Conservation (phyloP, 2,329 filamentous ascomycete genomes). For the Purpureocillium lavendulum region DNA sequence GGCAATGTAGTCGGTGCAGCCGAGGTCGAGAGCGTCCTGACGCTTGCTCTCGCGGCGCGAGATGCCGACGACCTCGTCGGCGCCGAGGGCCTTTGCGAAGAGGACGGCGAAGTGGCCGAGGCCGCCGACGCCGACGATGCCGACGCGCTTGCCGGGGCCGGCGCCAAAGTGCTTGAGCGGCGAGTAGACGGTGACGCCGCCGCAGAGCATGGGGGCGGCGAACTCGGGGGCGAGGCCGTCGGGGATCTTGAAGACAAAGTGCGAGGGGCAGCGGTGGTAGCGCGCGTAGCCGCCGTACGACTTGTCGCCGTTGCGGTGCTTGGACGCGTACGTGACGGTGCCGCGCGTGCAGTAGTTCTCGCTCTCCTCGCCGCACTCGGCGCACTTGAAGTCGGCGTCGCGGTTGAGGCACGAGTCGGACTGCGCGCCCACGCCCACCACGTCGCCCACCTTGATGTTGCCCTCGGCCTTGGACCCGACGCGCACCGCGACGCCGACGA, state of each 20-base stretch:
- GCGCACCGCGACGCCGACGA: conserved; percentile 49
- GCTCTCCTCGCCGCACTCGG: conserved; percentile 29
- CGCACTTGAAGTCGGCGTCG: conserved; percentile 22
- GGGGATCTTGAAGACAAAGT: conserved; percentile 44
- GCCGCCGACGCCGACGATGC: conserved; percentile 59
- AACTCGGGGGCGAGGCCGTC: conserved; percentile 28
- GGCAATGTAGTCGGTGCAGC: conserved; percentile 41
- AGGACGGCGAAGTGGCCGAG: conserved; percentile 62
- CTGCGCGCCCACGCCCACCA: conserved; percentile 57
- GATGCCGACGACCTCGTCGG: conserved; percentile 53
- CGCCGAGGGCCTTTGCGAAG: conserved; percentile 59
- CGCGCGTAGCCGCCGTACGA: conserved; percentile 40
- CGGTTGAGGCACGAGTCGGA: conserved; percentile 41
- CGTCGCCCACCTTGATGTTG: conserved; percentile 50
- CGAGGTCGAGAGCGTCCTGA: conserved; percentile 46
- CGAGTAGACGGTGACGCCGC: conserved; percentile 58
- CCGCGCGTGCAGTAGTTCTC: conserved; percentile 33
- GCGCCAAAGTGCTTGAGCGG: conserved; percentile 55
- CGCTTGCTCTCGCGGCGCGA: conserved; percentile 44
- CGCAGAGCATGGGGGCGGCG: conserved; percentile 60
- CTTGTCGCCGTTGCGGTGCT: conserved; percentile 17
- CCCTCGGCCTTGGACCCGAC: conserved; percentile 38
- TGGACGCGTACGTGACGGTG: conserved; percentile 44
- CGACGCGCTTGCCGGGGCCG: conserved; percentile 59
- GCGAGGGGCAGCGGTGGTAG: conserved; percentile 24